phyloP scores from a whole-genome alignment of 2,329 filamentous ascomycete species.

The Ophiostoma sp. region DNA sequence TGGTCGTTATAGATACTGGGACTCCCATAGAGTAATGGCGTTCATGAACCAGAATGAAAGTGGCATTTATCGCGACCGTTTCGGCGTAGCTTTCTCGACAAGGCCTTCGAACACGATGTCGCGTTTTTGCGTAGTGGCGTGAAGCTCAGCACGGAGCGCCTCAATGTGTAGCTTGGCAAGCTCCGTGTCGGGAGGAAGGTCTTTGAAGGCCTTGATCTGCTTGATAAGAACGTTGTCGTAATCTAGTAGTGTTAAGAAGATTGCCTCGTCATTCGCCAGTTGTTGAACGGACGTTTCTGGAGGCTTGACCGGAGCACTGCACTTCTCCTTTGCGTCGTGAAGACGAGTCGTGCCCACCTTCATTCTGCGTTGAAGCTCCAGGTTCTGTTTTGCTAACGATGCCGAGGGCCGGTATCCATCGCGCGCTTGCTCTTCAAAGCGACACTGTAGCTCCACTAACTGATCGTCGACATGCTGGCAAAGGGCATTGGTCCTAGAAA shows the following conservation, averaged over 20 bases:
- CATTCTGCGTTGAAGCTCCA: slow-evolving; percentile 69
- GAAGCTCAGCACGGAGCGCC: slow-evolving; percentile 63
- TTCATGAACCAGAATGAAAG: not conserved
- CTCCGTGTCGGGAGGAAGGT: slow-evolving; percentile 69
- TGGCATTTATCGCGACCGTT: slow-evolving; percentile 15
- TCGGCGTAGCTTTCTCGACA: slow-evolving; percentile 61
- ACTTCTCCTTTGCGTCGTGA: slow-evolving; percentile 62
- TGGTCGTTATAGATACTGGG: not conserved
- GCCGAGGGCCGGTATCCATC: slow-evolving; percentile 55
- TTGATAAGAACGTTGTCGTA: slow-evolving; percentile 60
- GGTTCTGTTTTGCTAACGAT: slow-evolving; percentile 67
- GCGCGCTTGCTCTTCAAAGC: slow-evolving; percentile 47
- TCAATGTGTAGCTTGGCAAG: slow-evolving; percentile 71
- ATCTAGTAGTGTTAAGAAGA: slow-evolving; percentile 57
- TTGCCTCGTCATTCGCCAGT: slow-evolving; percentile 58
- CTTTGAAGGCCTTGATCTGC: slow-evolving; percentile 66
- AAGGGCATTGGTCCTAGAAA: slow-evolving; percentile 56
- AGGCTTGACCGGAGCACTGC: slow-evolving; percentile 12
- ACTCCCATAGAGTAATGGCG: not conserved
- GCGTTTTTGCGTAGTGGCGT: slow-evolving; percentile 59
- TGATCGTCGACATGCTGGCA: slow-evolving; percentile 57
- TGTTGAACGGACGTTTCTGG: slow-evolving; percentile 58
- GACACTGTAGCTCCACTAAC: slow-evolving; percentile 40
- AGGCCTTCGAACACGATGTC: slow-evolving; percentile 75
- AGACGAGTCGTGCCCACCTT: slow-evolving; percentile 67